Evolutionary conservation across 2,329 filamentous ascomycete genomes (phyloP).

Genomic region (Paecilomyces dactylethromorphus): DNA sequence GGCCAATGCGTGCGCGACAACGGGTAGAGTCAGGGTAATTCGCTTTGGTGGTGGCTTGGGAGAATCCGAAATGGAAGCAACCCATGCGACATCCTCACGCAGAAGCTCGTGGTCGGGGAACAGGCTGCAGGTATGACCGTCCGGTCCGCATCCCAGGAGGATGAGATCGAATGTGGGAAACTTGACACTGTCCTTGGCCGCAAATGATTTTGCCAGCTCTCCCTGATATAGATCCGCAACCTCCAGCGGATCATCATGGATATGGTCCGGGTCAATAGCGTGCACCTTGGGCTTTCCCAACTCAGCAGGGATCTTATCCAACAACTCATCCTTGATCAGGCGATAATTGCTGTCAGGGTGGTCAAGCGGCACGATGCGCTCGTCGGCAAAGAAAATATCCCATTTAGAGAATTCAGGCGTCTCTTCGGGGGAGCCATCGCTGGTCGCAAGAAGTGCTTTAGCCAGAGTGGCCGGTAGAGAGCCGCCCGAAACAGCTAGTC

Average conservation of each 20-base stretch:
- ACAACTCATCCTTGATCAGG: constrained; percentile 76
- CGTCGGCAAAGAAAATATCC: constrained; percentile 98
- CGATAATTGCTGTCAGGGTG: constrained; percentile 92
- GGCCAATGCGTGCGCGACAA: constrained; percentile 77
- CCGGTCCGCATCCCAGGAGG: constrained; percentile 86
- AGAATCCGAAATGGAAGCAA: constrained; percentile 83
- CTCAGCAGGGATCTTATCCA: constrained; percentile 75
- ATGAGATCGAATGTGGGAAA: constrained; percentile 92
- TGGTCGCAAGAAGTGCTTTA: constrained; percentile 64
- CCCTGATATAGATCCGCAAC: constrained; percentile 92
- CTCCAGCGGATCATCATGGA: constrained; percentile 75
- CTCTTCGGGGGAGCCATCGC: constrained; percentile 50
- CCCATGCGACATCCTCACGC: constrained; percentile 83
- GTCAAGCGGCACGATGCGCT: constrained; percentile 86
- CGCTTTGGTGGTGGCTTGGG: constrained; percentile 88
- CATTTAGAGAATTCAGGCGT: constrained; percentile 73
- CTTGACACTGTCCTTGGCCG: constrained; percentile 86
- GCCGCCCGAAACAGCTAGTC: constrained; percentile 87
- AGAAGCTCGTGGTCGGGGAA: constrained; percentile 87
- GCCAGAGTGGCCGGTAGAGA: constrained; percentile 85
- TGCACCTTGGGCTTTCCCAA: constrained; percentile 65
- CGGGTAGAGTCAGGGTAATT: constrained; percentile 87
- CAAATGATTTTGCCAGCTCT: constrained; percentile 75
- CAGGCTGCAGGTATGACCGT: constrained; percentile 94
- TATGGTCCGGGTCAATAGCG: constrained; percentile 63